Percentiles rank a stretch among this genome's conserved stretches.
These are phyloP conservation scores for Botrytis cinerea DNA, from an alignment of 2,329 filamentous ascomycete species.

Conservation along the genomic window DNA sequence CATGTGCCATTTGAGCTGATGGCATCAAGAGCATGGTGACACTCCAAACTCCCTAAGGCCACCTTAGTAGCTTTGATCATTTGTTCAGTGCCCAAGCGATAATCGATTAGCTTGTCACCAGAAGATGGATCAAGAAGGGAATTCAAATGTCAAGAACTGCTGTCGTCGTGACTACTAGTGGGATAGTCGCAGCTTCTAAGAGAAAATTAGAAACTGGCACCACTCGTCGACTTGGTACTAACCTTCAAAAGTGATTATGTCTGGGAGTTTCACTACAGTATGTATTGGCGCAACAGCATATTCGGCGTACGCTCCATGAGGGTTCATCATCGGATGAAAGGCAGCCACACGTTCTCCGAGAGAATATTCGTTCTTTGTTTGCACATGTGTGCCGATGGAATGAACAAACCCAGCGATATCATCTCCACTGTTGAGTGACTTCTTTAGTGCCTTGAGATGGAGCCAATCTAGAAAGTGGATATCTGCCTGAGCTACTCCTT, in stretches of 20 bases:
- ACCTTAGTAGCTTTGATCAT: constrained; percentile 39
- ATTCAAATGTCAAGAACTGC: constrained; percentile 49
- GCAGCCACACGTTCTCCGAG: constrained; percentile 50
- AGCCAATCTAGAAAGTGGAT: not conserved
- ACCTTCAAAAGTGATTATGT: constrained; percentile 31
- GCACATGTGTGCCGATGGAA: constrained; percentile 49
- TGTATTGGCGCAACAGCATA: constrained; percentile 57
- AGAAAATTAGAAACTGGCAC: constrained; percentile 45
- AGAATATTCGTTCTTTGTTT: constrained; percentile 40
- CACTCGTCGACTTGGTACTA: constrained; percentile 43
- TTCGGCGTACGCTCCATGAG: constrained; percentile 58
- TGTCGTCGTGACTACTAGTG: constrained; percentile 46
- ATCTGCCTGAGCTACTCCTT: not conserved
- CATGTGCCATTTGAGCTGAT: constrained; percentile 29
- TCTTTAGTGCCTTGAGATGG: constrained; percentile 25
- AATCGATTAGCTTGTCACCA: constrained; percentile 55
- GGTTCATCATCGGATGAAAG: constrained; percentile 51
- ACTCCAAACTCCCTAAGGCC: constrained; percentile 22
- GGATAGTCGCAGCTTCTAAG: constrained; percentile 45
- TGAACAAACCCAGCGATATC: constrained; percentile 46
- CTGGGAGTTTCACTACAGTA: constrained; percentile 50
- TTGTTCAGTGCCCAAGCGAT: constrained; percentile 50
- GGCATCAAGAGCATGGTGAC: constrained; percentile 32
- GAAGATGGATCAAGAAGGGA: constrained; percentile 43
- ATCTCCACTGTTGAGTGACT: constrained; percentile 35